phyloP scores from a whole-genome alignment of 257 asterid genomes.

The Nicotiana otophora region DNA sequence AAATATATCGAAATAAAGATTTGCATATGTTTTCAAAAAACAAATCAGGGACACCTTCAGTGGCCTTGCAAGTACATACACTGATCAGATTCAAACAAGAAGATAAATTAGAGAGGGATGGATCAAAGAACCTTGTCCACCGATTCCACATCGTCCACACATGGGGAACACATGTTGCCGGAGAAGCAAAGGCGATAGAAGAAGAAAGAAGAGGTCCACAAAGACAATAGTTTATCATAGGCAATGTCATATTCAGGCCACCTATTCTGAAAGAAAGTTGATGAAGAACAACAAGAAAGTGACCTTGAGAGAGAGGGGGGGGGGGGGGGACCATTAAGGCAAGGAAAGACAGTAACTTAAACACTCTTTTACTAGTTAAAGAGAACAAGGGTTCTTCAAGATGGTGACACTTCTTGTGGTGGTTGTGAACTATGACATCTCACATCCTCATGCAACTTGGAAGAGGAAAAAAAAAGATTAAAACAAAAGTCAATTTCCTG shows the following conservation, averaged over 20 bases:
- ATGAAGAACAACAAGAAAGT: slow-evolving; percentile 32
- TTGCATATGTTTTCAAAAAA: no score
- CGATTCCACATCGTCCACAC: slow-evolving; percentile 13
- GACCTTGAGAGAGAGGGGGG: slow-evolving; percentile 9
- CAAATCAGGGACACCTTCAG: neutral
- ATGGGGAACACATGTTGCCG: slow-evolving; percentile 23
- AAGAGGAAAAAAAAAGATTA: neutral
- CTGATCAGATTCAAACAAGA: neutral
- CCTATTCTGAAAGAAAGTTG: slow-evolving; percentile 34
- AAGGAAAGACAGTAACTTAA: neutral
- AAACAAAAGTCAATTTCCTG: neutral
- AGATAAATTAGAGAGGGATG: neutral
- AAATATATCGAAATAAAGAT: neutral
- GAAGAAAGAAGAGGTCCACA: slow-evolving; percentile 35
- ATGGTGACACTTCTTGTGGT: slow-evolving; percentile 28
- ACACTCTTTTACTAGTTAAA: slow-evolving; percentile 1
- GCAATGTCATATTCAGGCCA: slow-evolving; percentile 41
- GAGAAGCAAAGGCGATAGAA: slow-evolving; percentile 13
- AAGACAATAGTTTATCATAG: slow-evolving; percentile 31
- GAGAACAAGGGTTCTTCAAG: slow-evolving; percentile 37
- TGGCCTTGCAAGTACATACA: neutral
- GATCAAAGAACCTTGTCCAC: neutral
- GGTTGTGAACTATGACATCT: slow-evolving; percentile 19
- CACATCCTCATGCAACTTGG: slow-evolving; percentile 14
- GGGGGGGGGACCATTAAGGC: neutral